A percentile compares a stretch with the other conserved stretches of the same genome.
Evolutionary conservation across 352 stramenopile genomes (phyloP).

Genomic region (Globisporangium recalcitrans): DNA sequence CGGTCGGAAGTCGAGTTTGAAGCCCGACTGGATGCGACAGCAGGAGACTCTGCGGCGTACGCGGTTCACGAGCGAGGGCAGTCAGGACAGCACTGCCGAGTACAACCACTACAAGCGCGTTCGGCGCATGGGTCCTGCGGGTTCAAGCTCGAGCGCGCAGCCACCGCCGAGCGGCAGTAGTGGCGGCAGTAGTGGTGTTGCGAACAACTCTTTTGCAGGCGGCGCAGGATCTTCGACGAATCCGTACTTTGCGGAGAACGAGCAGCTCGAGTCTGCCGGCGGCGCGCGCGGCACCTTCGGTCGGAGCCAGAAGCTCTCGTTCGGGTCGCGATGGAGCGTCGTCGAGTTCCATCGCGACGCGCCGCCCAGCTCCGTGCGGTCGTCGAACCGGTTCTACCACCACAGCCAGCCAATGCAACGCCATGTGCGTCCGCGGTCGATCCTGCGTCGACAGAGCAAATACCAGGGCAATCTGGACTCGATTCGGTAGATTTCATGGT

Average conservation of each 20-base stretch:
- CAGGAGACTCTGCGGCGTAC: constrained; percentile 54
- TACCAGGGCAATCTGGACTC: constrained; percentile 1
- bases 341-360: constrained; percentile 46
- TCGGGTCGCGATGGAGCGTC: constrained; percentile 50
- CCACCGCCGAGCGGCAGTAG: neutral
- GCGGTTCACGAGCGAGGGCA: constrained; percentile 49
- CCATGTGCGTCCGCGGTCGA: constrained; percentile 15
- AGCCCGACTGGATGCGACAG: constrained; percentile 67
- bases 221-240: neutral
- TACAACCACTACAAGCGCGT: constrained; percentile 38
- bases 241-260: constrained; percentile 11
- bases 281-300: constrained; percentile 54
- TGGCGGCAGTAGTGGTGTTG: neutral
- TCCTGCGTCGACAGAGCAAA: constrained; percentile 1
- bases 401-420: constrained; percentile 25
- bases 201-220: too few species aligned
- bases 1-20: constrained; percentile 33
- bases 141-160: neutral
- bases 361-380: constrained; percentile 24
- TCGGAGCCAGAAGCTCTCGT: constrained; percentile 48
- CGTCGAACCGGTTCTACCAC: constrained; percentile 23
- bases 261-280: constrained; percentile 36
- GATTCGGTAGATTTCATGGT: constrained; percentile 6
- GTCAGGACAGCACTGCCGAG: constrained; percentile 43
- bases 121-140: neutral